Percentiles rank a stretch among this genome's conserved stretches.
Conservation (phyloP, 805 yeast genomes). For the Cyberlindnera euphorbiae region DNA sequence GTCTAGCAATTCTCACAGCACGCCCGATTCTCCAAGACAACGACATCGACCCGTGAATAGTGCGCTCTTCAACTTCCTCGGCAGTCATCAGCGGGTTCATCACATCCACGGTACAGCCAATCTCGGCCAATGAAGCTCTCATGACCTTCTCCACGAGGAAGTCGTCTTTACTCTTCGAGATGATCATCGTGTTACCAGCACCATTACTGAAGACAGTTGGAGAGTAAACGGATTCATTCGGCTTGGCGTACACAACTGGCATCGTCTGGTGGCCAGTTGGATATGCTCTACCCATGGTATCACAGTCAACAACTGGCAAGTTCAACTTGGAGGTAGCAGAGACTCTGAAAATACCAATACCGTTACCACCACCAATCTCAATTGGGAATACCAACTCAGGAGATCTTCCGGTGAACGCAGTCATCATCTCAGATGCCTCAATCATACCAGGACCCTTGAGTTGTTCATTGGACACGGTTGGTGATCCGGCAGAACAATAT, state of each 20-base stretch:
- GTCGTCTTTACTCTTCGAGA: constrained; percentile 31
- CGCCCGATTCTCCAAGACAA: constrained; percentile 44
- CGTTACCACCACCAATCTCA: constrained; percentile 44
- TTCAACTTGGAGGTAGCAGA: constrained; percentile 20
- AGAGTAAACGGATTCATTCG: constrained; percentile 21
- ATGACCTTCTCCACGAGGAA: constrained; percentile 32
- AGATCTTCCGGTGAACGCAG: constrained; percentile 25
- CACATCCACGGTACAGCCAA: constrained; percentile 37
- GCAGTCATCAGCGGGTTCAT: constrained; percentile 29
- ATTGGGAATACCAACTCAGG: constrained; percentile 34
- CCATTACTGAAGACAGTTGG: constrained; percentile 34
- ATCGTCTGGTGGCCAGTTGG: constrained; percentile 39
- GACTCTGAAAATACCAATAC: constrained; percentile 28
- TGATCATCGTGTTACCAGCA: constrained; percentile 35
- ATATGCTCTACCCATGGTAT: constrained; percentile 46
- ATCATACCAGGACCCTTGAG: constrained; percentile 32
- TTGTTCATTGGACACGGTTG: constrained; percentile 26
- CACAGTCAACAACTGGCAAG: constrained; percentile 35
- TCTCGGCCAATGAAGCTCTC: constrained; percentile 38
- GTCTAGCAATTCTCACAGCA: constrained; percentile 35
- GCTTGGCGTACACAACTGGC: constrained; percentile 21
- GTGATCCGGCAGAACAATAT: constrained; percentile 27
- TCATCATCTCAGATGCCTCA: constrained; percentile 25
- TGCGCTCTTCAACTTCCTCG: constrained; percentile 26
- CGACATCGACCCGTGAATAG: constrained; percentile 31